Conservation (phyloP, 202 grass and related monocot species). For the Zizania palustris region DNA sequence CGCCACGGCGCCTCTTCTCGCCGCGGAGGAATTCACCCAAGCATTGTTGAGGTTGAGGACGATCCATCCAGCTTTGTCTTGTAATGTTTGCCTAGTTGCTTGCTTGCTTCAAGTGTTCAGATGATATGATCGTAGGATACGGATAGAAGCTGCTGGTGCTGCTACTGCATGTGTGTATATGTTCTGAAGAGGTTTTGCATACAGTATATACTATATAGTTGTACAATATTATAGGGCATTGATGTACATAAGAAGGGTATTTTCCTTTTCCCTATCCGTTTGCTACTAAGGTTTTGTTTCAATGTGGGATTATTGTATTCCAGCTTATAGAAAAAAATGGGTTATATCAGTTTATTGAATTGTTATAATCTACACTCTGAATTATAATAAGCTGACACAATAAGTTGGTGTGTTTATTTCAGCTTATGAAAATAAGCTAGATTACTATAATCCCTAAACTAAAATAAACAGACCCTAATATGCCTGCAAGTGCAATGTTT, state of each 20-base stretch:
- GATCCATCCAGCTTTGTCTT: conserved; percentile 13
- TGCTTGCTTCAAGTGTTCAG: conserved; percentile 27
- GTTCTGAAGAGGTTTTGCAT: conserved; percentile 37
- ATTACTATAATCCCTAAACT: no score
- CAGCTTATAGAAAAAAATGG: no score
- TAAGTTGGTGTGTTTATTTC: no score
- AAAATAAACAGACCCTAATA: no score
- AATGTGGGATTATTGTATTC: no score
- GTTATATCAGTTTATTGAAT: no score
- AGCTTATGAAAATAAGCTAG: no score
- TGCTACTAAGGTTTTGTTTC: no score
- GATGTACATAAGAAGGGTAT: conserved; percentile 47
- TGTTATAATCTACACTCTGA: no score
- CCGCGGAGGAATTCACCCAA: conserved; percentile 50
- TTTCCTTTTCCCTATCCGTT: not conserved
- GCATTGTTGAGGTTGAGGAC: conserved; percentile 34
- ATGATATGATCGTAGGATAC: conserved; percentile 17
- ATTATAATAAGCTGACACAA: no score
- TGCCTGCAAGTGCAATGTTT: conserved; percentile 9
- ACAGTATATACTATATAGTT: conserved; percentile 24
- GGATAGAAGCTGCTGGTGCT: conserved; percentile 4
- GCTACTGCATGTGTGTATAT: conserved; percentile 43
- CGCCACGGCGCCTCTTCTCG: conserved; percentile 75
- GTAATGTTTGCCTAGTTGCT: not conserved
- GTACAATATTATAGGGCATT: conserved; percentile 26